These are phyloP conservation scores for Roridomyces roridus DNA, from an alignment of 768 basidiomycete genomes.

Conservation along the genomic window DNA sequence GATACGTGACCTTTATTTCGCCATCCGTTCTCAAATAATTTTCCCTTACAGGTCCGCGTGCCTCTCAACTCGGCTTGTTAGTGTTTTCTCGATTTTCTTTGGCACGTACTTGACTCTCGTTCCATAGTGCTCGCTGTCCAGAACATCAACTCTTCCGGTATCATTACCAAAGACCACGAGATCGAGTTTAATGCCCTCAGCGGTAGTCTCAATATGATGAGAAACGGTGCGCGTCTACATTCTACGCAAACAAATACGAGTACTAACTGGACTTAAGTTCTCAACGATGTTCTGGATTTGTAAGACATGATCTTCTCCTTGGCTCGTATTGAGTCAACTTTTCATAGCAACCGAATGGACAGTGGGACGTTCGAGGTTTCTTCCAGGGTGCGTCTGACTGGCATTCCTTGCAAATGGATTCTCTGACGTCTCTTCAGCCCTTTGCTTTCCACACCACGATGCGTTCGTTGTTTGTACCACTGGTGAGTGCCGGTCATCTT, in stretches of 20 bases:
- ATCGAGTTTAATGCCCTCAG: conserved; percentile 89
- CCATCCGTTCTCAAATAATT: conserved; percentile 3
- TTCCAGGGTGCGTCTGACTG: conserved; percentile 45
- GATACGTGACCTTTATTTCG: conserved; percentile 54
- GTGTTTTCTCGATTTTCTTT: conserved; percentile 31
- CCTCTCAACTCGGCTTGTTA: conserved; percentile 78
- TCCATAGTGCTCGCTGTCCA: conserved; percentile 83
- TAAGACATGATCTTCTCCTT: conserved; percentile 38
- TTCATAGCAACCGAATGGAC: conserved; percentile 79
- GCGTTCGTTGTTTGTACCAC: conserved; percentile 73
- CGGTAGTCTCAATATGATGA: conserved; percentile 88
- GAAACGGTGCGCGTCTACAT: conserved; percentile 59
- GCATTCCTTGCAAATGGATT: background rate
- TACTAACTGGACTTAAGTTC: conserved; percentile 41
- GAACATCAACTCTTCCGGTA: conserved; percentile 85
- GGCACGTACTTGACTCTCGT: background rate
- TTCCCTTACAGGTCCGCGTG: conserved; percentile 70
- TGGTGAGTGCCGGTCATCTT: conserved; percentile 30
- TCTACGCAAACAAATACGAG: conserved; percentile 37
- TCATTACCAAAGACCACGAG: conserved; percentile 75
- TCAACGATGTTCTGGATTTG: conserved; percentile 83
- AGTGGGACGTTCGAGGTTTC: conserved; percentile 83
- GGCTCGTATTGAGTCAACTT: background rate
- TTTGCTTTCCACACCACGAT: conserved; percentile 82
- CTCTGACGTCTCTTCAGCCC: conserved; percentile 47